Conservation (phyloP, 2,329 filamentous ascomycete species). For the Fusarium decemcellulare region DNA sequence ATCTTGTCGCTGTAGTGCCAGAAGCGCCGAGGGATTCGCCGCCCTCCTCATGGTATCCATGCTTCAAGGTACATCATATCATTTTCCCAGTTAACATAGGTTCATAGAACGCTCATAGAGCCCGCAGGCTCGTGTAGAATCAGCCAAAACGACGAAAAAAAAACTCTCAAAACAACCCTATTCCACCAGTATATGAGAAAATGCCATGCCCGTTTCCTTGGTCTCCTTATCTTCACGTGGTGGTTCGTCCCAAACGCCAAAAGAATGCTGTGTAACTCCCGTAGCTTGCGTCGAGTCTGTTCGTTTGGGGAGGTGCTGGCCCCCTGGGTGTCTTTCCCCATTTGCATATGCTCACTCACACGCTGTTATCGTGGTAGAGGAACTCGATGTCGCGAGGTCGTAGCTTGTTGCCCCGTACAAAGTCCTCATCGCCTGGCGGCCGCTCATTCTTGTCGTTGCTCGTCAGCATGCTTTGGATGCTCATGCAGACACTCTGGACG, state of each 20-base stretch:
- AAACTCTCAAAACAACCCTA: slow-evolving; percentile 9
- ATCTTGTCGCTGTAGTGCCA: slow-evolving; percentile 12
- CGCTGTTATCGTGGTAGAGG: slow-evolving; percentile 90
- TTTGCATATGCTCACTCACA: slow-evolving; percentile 56
- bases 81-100: background rate
- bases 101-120: slow-evolving; percentile 23
- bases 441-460: slow-evolving; percentile 94
- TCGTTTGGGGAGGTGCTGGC: slow-evolving; percentile 3
- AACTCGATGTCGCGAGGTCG: slow-evolving; percentile 93
- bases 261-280: slow-evolving; percentile 39
- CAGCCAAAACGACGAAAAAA: background rate
- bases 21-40: slow-evolving; percentile 4
- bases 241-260: slow-evolving; percentile 40
- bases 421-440: slow-evolving; percentile 90
- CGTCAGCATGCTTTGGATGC: slow-evolving; percentile 97
- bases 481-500: slow-evolving; percentile 97
- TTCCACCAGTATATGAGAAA: slow-evolving; percentile 30
- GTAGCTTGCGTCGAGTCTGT: slow-evolving; percentile 7
- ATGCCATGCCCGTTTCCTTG: slow-evolving; percentile 26
- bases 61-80: slow-evolving; percentile 3
- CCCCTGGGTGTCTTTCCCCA: background rate
- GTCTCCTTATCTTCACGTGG: slow-evolving; percentile 15
- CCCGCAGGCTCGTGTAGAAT: slow-evolving; percentile 12
- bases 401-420: slow-evolving; percentile 84
- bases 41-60: slow-evolving; percentile 13